Conservation (phyloP, 176 grass and related monocot genomes). For the Tillandsia fasciculata region DNA sequence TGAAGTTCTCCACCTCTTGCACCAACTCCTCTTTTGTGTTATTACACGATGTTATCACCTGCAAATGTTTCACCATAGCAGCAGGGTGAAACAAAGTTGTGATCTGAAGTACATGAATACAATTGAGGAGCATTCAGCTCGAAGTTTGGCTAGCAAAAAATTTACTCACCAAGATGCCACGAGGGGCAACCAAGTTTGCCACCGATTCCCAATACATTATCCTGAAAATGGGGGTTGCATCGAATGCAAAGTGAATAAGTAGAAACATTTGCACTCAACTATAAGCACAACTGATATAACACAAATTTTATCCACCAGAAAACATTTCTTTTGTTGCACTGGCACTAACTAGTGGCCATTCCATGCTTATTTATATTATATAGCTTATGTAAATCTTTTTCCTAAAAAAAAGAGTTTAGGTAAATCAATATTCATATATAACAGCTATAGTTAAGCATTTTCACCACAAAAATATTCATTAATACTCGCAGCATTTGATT, state of each 20-base stretch:
- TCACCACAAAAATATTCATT: too few species aligned
- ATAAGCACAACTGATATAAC: constrained; percentile 1
- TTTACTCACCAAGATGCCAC: constrained; percentile 62
- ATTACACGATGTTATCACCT: constrained; percentile 91
- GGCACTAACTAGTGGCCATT: too few species aligned
- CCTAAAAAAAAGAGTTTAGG: too few species aligned
- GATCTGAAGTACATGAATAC: neutral
- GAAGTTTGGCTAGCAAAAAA: constrained; percentile 5
- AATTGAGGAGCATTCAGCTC: neutral
- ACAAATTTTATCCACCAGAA: constrained; percentile 3
- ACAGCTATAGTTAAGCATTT: too few species aligned
- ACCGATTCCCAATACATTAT: constrained; percentile 79
- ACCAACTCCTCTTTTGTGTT: constrained; percentile 80
- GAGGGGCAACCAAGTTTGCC: constrained; percentile 63
- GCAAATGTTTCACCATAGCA: constrained; percentile 2
- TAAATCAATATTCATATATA: too few species aligned
- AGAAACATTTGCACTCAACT: constrained; percentile 1
- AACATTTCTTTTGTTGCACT: neutral
- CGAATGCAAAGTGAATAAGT: neutral
- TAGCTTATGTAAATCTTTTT: too few species aligned
- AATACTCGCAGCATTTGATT: too few species aligned
- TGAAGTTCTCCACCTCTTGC: constrained; percentile 73
- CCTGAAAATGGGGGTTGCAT: constrained; percentile 28
- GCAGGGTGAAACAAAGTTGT: neutral
- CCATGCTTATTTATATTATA: too few species aligned